phyloP scores from a whole-genome alignment of 306 rosid species.

The Ormosia semicastrata region DNA sequence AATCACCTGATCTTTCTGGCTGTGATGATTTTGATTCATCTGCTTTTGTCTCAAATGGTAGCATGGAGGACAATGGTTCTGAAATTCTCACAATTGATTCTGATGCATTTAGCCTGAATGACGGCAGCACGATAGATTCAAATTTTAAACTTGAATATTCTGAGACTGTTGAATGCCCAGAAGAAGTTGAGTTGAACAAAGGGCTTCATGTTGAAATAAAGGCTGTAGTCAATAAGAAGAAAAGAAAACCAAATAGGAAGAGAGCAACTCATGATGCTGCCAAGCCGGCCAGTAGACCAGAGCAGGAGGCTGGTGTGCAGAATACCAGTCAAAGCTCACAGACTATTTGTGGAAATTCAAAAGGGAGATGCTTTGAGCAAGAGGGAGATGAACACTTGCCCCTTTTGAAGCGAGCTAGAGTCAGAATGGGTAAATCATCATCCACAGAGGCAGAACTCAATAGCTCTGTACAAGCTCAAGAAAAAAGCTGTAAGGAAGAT shows the following conservation, averaged over 20 bases:
- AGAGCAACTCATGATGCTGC: slow-evolving; percentile 53
- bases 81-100: slow-evolving; percentile 76
- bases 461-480: slow-evolving; percentile 41
- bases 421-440: slow-evolving; percentile 79
- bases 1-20: slow-evolving; percentile 65
- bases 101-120: slow-evolving; percentile 66
- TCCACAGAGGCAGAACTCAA: slow-evolving; percentile 54
- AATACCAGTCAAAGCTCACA: slow-evolving; percentile 51
- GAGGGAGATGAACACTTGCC: slow-evolving; percentile 96
- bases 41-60: slow-evolving; percentile 59
- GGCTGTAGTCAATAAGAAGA: slow-evolving; percentile 66
- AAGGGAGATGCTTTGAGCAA: slow-evolving; percentile 58
- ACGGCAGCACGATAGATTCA: slow-evolving; percentile 73
- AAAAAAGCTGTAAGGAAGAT: slow-evolving; percentile 49
- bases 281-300: slow-evolving; percentile 38
- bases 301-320: slow-evolving; percentile 47
- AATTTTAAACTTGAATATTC: slow-evolving; percentile 53
- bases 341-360: slow-evolving; percentile 43
- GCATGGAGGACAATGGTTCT: slow-evolving; percentile 67
- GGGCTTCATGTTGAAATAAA: slow-evolving; percentile 65
- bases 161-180: slow-evolving; percentile 57
- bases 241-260: slow-evolving; percentile 83
- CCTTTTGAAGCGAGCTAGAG: slow-evolving; percentile 89
- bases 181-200: slow-evolving; percentile 57
- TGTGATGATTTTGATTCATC: slow-evolving; percentile 59